phyloP scores from a whole-genome alignment of 805 yeast genomes.

The Cyberlindnera americana region DNA sequence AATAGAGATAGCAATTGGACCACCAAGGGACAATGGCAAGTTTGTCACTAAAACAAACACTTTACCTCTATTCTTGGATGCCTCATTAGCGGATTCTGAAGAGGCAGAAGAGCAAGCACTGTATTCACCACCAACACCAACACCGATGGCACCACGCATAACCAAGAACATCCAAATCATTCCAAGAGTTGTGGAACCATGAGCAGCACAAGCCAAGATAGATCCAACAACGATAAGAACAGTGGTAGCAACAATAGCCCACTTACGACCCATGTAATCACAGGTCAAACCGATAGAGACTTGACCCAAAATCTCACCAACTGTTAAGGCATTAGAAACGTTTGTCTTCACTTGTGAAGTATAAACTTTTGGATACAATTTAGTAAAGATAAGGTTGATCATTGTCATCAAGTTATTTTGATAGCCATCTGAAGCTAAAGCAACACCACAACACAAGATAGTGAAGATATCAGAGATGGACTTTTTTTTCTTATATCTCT shows the following conservation, averaged over 20 bases:
- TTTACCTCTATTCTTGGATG: slow-evolving; percentile 60
- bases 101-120: slow-evolving; percentile 68
- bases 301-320: slow-evolving; percentile 71
- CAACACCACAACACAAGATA: slow-evolving; percentile 64
- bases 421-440: slow-evolving; percentile 74
- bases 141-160: slow-evolving; percentile 72
- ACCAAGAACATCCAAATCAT: slow-evolving; percentile 77
- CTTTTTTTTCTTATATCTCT: slow-evolving; percentile 26
- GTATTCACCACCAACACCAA: slow-evolving; percentile 78
- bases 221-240: slow-evolving; percentile 60
- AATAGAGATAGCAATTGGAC: slow-evolving; percentile 68
- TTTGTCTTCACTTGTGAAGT: slow-evolving; percentile 49
- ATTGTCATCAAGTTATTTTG: slow-evolving; percentile 73
- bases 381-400: slow-evolving; percentile 55
- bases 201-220: slow-evolving; percentile 64
- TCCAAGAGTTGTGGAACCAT: slow-evolving; percentile 52
- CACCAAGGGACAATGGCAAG: slow-evolving; percentile 70
- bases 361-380: slow-evolving; percentile 36
- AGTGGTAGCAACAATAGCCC: slow-evolving; percentile 67
- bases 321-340: slow-evolving; percentile 65
- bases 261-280: slow-evolving; percentile 65
- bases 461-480: slow-evolving; percentile 37
- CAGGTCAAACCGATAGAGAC: slow-evolving; percentile 60
- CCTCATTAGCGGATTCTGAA: slow-evolving; percentile 71
- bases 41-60: slow-evolving; percentile 65